phyloP scores from a whole-genome alignment of 192 early-diverging fungal species.

The Backusella macrospora region DNA sequence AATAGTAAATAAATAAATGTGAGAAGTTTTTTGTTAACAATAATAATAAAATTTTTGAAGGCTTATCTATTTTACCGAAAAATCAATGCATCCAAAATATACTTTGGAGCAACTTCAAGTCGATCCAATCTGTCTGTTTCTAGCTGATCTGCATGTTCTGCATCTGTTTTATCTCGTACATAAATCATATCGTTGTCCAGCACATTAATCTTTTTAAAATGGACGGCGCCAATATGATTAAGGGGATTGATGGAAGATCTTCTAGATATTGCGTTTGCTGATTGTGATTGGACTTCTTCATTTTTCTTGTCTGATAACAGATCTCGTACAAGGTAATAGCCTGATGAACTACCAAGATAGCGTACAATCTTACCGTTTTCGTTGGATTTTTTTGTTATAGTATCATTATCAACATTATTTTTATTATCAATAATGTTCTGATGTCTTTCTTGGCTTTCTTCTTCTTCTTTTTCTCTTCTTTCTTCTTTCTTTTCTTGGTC shows the following conservation, averaged over 20 bases:
- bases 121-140: neutral
- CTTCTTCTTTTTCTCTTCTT: neutral
- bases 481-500: neutral
- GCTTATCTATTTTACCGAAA: slow-evolving; percentile 3
- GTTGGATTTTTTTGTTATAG: neutral
- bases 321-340: slow-evolving; percentile 34
- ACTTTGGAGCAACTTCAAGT: neutral
- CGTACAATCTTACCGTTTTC: slow-evolving; percentile 27
- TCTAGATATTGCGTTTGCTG: slow-evolving; percentile 6
- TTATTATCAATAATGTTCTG: neutral
- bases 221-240: neutral
- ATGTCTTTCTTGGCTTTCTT: neutral
- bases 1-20: neutral
- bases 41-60: neutral
- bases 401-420: neutral
- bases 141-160: slow-evolving; percentile 16
- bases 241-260: neutral
- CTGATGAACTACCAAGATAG: slow-evolving; percentile 38
- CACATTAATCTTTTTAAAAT: slow-evolving; percentile 20
- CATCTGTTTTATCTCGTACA: slow-evolving; percentile 24
- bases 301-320: slow-evolving; percentile 6
- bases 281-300: neutral
- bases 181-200: slow-evolving; percentile 32
- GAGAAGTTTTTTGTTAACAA: neutral
- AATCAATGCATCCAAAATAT: neutral